Conservation (phyloP, 495 filamentous ascomycete species). For the Penicillium soppii region DNA sequence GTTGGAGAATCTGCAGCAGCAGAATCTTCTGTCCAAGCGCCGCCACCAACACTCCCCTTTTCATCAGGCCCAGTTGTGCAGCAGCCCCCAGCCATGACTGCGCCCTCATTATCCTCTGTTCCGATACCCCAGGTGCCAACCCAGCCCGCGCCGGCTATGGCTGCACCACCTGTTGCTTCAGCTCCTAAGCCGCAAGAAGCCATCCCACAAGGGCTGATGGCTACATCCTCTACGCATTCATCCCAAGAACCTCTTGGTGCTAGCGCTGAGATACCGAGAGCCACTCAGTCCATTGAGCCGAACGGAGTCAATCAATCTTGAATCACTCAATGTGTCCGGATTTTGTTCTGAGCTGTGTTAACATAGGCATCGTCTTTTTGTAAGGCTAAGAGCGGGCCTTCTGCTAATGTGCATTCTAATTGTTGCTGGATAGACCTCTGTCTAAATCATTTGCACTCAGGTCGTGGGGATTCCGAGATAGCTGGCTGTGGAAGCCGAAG, state of each 20-base stretch:
- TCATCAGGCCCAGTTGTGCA: background rate
- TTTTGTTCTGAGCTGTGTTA: background rate
- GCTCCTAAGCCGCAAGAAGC: background rate
- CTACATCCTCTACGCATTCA: background rate
- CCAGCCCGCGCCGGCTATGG: conserved; percentile 1
- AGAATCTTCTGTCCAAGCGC: conserved; percentile 3
- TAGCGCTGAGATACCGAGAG: background rate
- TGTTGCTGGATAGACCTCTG: background rate
- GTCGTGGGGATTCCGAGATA: background rate
- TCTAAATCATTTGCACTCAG: background rate
- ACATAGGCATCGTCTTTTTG: background rate
- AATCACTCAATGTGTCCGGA: background rate
- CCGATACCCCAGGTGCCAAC: background rate
- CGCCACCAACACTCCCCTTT: background rate
- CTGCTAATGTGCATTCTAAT: background rate
- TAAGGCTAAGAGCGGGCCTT: background rate
- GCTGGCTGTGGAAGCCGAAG: too few species aligned
- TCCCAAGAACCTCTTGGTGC: background rate
- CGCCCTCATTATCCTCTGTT: background rate
- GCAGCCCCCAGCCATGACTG: background rate
- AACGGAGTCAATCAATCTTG: conserved; percentile 12
- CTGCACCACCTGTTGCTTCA: background rate
- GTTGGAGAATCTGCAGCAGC: background rate
- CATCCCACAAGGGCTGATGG: background rate
- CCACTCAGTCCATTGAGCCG: background rate